Conservation (phyloP, 2,329 filamentous ascomycete species). For the Ampelomyces quisqualis region DNA sequence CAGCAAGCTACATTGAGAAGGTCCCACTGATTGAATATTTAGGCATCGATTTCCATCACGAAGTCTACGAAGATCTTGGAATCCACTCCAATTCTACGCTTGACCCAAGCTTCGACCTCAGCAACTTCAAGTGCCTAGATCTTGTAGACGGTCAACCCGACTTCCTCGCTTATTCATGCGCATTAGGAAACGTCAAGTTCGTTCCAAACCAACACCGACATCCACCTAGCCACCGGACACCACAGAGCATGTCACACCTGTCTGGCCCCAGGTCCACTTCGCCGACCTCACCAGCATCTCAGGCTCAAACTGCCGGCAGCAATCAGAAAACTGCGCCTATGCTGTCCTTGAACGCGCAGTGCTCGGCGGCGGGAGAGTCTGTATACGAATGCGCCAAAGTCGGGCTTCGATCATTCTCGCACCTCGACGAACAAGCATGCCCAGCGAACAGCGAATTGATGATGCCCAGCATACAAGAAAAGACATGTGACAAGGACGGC, state of each 20-base stretch:
- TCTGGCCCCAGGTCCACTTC: constrained; percentile 20
- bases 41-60: constrained; percentile 21
- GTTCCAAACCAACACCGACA: constrained; percentile 14
- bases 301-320: constrained; percentile 7
- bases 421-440: constrained; percentile 14
- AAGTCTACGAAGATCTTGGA: constrained; percentile 40
- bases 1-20: not conserved
- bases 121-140: constrained; percentile 22
- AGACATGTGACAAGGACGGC: constrained; percentile 2
- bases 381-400: constrained; percentile 7
- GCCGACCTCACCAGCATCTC: constrained; percentile 16
- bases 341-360: constrained; percentile 3
- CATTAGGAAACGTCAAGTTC: constrained; percentile 23
- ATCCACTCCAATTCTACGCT: constrained; percentile 22
- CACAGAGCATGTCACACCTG: constrained; percentile 17
- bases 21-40: not conserved
- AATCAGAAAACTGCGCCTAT: constrained; percentile 5
- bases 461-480: constrained; percentile 4
- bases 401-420: constrained; percentile 7
- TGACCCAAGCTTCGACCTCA: constrained; percentile 34
- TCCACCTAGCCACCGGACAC: constrained; percentile 17
- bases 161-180: constrained; percentile 21
- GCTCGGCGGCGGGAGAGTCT: not conserved
- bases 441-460: constrained; percentile 6
- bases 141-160: constrained; percentile 14